Base-by-base conservation (phyloP, 495 filamentous ascomycete genomes). In the Mytilinidion resinicola region DNA sequence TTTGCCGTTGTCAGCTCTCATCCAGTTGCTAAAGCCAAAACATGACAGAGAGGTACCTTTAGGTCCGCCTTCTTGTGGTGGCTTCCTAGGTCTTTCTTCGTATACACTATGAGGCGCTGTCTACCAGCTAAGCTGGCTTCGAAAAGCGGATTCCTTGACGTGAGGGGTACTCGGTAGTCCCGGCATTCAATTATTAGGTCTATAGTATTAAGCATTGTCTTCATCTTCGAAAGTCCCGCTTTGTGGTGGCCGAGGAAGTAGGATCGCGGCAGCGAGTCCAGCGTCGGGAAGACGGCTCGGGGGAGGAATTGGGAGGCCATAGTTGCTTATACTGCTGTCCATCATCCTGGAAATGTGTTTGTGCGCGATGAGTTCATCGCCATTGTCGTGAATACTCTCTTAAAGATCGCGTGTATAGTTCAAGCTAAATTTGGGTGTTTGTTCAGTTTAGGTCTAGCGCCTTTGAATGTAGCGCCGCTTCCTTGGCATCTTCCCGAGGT, bases 221-320 rank as follows among this genome's bases (percentile, higher is more conserved):
- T 88, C 88, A 99, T 97, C 69, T 87, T 85, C 17, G 75, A 75
- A 19, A 97, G 76, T n/a, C 88, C 93, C 37, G 87, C 78, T 44
- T 80, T 78, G 77, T 99, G 93, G 70, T 99, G 93, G 56, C 93
- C 93, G n/a, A 97, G 82, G 78, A 86, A 99, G 77, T 96, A 99
- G 55, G 95, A 93, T 21, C 89, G 83, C 12, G 89, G 87, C 56
- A 97, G 83, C 36, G 82, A 82, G 54, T 85, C 79, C 68, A 84
- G 76, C 35, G 75, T 69, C 2, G 85, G 85, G 71, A 93, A 97
- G 9, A 74, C 69, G 41, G 72, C 68, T 55, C 93, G 89, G 0
- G 95, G 90, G 15, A 85, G 63, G 71, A 97, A 97, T 53, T 67
- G 58, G 58, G 73, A 46, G 54, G 63, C 63, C 62, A 65, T 69